Evolutionary conservation across 306 rosid species (phyloP), one percentile per base, ranked within the genome.

Genomic region (Castanea sativa): DNA sequence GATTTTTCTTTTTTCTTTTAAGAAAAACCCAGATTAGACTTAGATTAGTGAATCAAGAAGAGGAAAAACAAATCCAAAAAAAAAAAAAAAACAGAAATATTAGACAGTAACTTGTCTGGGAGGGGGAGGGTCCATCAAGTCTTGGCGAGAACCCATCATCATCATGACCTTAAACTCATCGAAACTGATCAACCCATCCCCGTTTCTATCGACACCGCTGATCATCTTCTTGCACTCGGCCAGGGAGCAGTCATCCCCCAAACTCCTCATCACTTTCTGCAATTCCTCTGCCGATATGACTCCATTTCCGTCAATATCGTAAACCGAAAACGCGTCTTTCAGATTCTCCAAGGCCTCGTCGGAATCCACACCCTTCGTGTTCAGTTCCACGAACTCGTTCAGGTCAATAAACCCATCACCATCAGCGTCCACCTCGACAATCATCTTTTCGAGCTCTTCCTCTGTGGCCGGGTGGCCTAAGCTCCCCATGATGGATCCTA

Each of bases 111-210:
- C 20, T 25, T 65, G 1, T 1, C 19, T 18, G 0, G 71, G 27
- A 19, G 4, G 9, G 0, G 71, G 27, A 9, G 4, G 9, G 57
- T 85, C 83, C 11, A 81, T 75, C 1, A 89, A 82, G 27, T 86
- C 88, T 27, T 61, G 84, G 51, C 94, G 90, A 4, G 94, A 89
- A 2, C 98, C 98, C 83, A 79, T 83, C 98, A 89, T 89, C 98
- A 93, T 95, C 99, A 95, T 95, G 5, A 78, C 86, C 86, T 82
- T 88, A 32, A 95, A 95, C 80, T 95, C 99, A 18, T 95, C 99
- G 30, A 95, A 95, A 74, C 87, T 88, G 30, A 95, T 91, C 91
- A 80, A 84, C 13, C 98, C 99, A 63, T 95, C 94, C 1, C 99
- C 98, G 74, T 95, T 91, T 7, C 85, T 83, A 4, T 95, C 99